These are phyloP conservation scores for Pelargonium fulgidum DNA, from an alignment of 441 rosid species.

Conservation along the genomic window DNA sequence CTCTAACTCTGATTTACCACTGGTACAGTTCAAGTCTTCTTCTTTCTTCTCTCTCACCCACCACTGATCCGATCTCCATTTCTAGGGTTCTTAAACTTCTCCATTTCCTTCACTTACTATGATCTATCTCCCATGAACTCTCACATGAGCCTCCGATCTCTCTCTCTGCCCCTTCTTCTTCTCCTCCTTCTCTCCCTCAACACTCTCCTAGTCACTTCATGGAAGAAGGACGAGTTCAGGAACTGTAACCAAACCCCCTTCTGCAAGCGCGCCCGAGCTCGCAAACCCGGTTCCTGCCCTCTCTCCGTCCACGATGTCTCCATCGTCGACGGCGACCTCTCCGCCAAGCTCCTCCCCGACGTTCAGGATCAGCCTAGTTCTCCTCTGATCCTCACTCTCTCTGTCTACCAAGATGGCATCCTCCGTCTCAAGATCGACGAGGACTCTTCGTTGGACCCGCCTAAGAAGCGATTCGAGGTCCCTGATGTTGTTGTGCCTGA, in stretches of 20 bases:
- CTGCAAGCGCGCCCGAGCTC: constrained; percentile 87
- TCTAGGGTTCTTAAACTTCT: not conserved
- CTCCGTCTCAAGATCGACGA: constrained; percentile 76
- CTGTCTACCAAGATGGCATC: constrained; percentile 60
- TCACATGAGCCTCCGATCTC: constrained; percentile 26
- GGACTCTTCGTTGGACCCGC: constrained; percentile 48
- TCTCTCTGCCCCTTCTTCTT: constrained; percentile 26
- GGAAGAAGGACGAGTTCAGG: constrained; percentile 97
- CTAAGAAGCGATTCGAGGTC: constrained; percentile 73
- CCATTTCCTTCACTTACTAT: constrained; percentile 5
- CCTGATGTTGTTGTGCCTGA: constrained; percentile 53
- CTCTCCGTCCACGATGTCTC: constrained; percentile 44
- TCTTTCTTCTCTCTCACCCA: too few species aligned
- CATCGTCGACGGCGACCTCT: constrained; percentile 63
- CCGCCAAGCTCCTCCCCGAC: constrained; percentile 49
- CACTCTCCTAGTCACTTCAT: constrained; percentile 39
- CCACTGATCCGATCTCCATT: not conserved
- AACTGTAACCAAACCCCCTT: constrained; percentile 91
- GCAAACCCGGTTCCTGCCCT: constrained; percentile 55
- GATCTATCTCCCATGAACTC: constrained; percentile 28
- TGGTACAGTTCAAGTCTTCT: too few species aligned
- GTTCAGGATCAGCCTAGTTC: constrained; percentile 34
- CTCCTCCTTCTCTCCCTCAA: constrained; percentile 32
- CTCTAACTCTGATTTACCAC: too few species aligned
- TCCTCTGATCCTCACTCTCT: constrained; percentile 63